Evolutionary conservation across 2,329 filamentous ascomycete genomes (phyloP).

Genomic region (Hypoxylon sp.): DNA sequence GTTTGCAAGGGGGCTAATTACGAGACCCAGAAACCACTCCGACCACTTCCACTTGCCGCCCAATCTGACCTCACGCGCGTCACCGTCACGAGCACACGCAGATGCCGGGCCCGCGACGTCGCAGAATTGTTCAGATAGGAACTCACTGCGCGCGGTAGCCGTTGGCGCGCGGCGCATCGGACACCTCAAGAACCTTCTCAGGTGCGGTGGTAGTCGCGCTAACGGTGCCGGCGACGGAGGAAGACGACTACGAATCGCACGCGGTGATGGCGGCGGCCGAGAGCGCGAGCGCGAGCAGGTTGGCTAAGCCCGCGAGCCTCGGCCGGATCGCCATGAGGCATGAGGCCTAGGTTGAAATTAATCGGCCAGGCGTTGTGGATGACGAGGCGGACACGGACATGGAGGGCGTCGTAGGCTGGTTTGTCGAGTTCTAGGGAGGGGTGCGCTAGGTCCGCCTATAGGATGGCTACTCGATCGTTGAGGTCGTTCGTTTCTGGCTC

Average conservation of each 20-base stretch:
- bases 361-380: conserved; percentile 36
- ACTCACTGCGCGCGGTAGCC: conserved; percentile 48
- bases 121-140: conserved; percentile 46
- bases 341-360: conserved; percentile 32
- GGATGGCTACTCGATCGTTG: conserved; percentile 41
- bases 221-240: conserved; percentile 40
- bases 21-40: conserved; percentile 58
- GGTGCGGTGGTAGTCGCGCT: conserved; percentile 17
- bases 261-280: conserved; percentile 16
- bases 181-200: conserved; percentile 32
- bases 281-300: conserved; percentile 37
- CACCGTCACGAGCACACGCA: conserved; percentile 32
- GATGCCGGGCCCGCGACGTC: conserved; percentile 39
- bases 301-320: conserved; percentile 39
- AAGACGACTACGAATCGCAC: conserved; percentile 43
- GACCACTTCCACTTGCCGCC: conserved; percentile 53
- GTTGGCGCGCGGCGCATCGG: conserved; percentile 24
- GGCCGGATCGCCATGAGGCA: conserved; percentile 32
- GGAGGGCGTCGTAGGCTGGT: conserved; percentile 23
- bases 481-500: background rate
- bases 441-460: conserved; percentile 24
- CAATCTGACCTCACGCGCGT: conserved; percentile 49
- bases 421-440: conserved; percentile 39
- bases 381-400: conserved; percentile 17
- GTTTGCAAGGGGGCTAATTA: conserved; percentile 55